phyloP scores from a whole-genome alignment of 331 rosid species.

The Pyracantha coccinea region DNA sequence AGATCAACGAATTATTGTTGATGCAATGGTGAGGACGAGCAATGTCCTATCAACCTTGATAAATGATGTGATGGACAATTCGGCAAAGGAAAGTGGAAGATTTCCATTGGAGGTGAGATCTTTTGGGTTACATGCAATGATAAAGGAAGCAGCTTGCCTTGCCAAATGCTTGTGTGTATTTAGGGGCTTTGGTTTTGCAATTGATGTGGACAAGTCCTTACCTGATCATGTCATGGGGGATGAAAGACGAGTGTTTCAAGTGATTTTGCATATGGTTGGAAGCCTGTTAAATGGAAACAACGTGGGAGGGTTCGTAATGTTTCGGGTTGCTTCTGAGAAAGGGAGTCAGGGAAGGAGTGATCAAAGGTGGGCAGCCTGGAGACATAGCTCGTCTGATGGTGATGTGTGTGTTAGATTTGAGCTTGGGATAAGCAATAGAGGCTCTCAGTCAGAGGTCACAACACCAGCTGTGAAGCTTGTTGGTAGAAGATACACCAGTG shows the following conservation, averaged over 20 bases:
- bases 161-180: conserved; percentile 84
- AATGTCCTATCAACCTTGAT: conserved; percentile 80
- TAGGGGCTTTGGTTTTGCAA: conserved; percentile 56
- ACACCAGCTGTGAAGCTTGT: conserved; percentile 25
- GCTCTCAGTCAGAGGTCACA: conserved; percentile 49
- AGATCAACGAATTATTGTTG: conserved; percentile 74
- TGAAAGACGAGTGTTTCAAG: conserved; percentile 95
- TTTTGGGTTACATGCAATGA: conserved; percentile 68
- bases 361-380: conserved; percentile 82
- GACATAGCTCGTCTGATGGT: conserved; percentile 67
- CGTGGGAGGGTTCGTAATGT: conserved; percentile 46
- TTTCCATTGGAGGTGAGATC: conserved; percentile 73
- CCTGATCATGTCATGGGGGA: conserved; percentile 90
- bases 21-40: conserved; percentile 88
- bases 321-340: conserved; percentile 56
- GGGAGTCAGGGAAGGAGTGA: conserved; percentile 92
- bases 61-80: conserved; percentile 84
- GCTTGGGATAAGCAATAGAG: conserved; percentile 50
- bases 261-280: conserved; percentile 95
- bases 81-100: conserved; percentile 71
- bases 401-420: conserved; percentile 83
- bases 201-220: conserved; percentile 76
- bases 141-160: conserved; percentile 94
- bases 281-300: conserved; percentile 58
- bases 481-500: conserved; percentile 47